A percentile compares a stretch with the other conserved stretches of the same genome.
phyloP scores from a whole-genome alignment of 2,329 filamentous ascomycete genomes.

The Dactylella cylindrospora region DNA sequence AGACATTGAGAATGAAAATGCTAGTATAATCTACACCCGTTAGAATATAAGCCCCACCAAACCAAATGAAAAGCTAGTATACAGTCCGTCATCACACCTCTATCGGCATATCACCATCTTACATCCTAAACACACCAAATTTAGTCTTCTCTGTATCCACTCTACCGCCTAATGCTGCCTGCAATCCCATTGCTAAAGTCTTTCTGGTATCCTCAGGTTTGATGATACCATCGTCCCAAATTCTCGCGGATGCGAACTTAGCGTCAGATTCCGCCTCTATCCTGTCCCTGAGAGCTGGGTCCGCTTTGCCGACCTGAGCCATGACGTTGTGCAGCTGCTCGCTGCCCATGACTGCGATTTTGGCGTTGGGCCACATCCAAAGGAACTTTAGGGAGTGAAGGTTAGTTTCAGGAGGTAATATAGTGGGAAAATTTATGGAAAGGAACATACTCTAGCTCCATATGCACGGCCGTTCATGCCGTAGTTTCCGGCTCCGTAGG shows the following conservation, averaged over 20 bases:
- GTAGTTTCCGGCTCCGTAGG: conserved; percentile 69
- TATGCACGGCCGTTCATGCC: conserved; percentile 98
- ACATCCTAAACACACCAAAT: conserved; percentile 85
- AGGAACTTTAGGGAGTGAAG: conserved; percentile 53
- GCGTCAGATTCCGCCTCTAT: conserved; percentile 91
- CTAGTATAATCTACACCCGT: too few species aligned
- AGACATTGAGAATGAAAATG: too few species aligned
- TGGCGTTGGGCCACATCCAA: conserved; percentile 98
- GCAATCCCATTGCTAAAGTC: conserved; percentile 71
- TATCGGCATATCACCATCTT: conserved; percentile 50
- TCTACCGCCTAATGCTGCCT: conserved; percentile 67
- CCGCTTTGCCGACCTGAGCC: conserved; percentile 85
- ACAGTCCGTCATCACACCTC: too few species aligned
- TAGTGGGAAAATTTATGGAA: not conserved
- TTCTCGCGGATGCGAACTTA: conserved; percentile 78
- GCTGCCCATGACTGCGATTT: conserved; percentile 87
- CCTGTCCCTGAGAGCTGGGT: conserved; percentile 75
- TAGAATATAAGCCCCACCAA: too few species aligned
- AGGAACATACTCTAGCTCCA: conserved; percentile 43
- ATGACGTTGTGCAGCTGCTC: conserved; percentile 92
- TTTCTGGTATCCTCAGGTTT: conserved; percentile 72
- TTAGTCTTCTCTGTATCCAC: conserved; percentile 62
- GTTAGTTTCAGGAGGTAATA: not conserved
- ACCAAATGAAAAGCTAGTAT: too few species aligned
- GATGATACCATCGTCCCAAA: conserved; percentile 89